Percentiles rank a stretch among this genome's conserved stretches.
These are phyloP conservation scores for Lactarius tabidus DNA, from an alignment of 768 basidiomycete species.

Conservation along the genomic window DNA sequence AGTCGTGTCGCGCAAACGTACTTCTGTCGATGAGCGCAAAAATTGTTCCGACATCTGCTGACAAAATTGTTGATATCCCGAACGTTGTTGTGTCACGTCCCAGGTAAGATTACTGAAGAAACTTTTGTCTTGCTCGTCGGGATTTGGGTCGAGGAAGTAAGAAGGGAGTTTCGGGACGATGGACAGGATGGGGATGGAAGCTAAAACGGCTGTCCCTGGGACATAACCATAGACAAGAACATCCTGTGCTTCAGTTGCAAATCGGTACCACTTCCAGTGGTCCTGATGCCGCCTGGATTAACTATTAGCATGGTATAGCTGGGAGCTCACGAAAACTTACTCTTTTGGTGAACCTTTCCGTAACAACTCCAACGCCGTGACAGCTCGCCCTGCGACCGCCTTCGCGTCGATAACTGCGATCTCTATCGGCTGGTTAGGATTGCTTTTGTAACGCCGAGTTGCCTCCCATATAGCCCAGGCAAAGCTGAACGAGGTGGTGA, in stretches of 20 bases:
- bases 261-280: constrained; percentile 75
- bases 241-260: constrained; percentile 70
- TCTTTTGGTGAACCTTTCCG: constrained; percentile 48
- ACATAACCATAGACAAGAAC: constrained; percentile 69
- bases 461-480: constrained; percentile 84
- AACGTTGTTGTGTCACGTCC: constrained; percentile 57
- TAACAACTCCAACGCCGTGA: constrained; percentile 64
- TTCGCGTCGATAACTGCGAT: constrained; percentile 75
- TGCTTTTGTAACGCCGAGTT: constrained; percentile 63
- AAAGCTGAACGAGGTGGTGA: constrained; percentile 78
- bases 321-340: constrained; percentile 38
- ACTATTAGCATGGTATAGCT: constrained; percentile 13
- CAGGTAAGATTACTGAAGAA: constrained; percentile 43
- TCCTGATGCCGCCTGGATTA: constrained; percentile 49
- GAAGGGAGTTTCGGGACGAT: constrained; percentile 67
- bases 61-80: constrained; percentile 67
- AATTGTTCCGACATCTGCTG: constrained; percentile 63
- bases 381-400: constrained; percentile 51
- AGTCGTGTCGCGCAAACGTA: constrained; percentile 61
- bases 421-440: constrained; percentile 70
- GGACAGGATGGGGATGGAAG: constrained; percentile 64
- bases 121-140: constrained; percentile 32
- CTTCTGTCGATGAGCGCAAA: constrained; percentile 49
- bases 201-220: constrained; percentile 58
- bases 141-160: constrained; percentile 51